These are phyloP conservation scores for Carnegiea gigantea DNA, from an alignment of 179 eudicot species.

Conservation along the genomic window DNA sequence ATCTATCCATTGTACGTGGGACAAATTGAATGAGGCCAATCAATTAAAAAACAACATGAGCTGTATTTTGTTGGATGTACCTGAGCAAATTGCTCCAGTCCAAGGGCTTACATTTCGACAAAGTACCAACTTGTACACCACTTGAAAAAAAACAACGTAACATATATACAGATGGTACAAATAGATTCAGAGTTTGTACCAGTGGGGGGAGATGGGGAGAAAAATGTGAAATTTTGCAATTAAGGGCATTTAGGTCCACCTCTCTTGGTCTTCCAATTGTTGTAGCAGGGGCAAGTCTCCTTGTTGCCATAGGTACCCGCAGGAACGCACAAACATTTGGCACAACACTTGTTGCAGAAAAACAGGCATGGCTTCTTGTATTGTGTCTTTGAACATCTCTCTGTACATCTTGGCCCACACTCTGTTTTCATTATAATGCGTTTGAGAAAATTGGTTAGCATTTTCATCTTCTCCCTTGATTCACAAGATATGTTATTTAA, in stretches of 20 bases:
- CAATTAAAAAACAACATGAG: no score
- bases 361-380: slow-evolving; percentile 22
- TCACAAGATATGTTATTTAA: no score
- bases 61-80: background rate
- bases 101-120: background rate
- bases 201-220: no score
- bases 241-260: slow-evolving; percentile 33
- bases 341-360: slow-evolving; percentile 12
- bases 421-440: background rate
- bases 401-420: background rate
- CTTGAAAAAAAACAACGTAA: background rate
- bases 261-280: slow-evolving; percentile 34
- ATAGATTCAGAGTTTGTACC: no score
- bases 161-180: background rate
- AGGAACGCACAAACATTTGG: slow-evolving; percentile 24
- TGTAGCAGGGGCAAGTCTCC: slow-evolving; percentile 29
- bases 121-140: no score
- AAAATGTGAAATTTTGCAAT: background rate
- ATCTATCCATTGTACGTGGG: no score
- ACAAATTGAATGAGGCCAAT: no score
- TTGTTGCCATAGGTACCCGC: slow-evolving; percentile 26
- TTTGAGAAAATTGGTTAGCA: background rate
- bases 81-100: background rate
- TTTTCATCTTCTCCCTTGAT: no score
- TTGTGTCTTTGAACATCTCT: slow-evolving; percentile 16